These are phyloP conservation scores for Zoysia matrella DNA, from an alignment of 202 grass and related monocot species.

Conservation along the genomic window DNA sequence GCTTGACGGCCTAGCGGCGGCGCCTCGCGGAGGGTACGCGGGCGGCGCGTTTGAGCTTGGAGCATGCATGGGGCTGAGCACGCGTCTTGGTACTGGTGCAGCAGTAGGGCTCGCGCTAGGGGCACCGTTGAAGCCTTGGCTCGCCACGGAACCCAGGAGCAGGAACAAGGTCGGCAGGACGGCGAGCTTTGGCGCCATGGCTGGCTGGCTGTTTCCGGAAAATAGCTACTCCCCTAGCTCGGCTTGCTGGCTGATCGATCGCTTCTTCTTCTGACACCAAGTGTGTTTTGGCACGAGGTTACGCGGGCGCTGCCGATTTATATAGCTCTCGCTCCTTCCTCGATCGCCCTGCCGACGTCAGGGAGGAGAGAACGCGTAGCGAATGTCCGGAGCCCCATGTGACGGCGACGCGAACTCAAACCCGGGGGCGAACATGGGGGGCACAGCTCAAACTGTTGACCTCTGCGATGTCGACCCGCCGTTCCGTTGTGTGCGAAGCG, in stretches of 20 bases:
- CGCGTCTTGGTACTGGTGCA: too few relatives aligned
- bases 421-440: conserved; percentile 16
- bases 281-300: too few relatives aligned
- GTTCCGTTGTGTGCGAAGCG: background rate
- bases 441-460: conserved; percentile 31
- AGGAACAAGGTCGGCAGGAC: background rate
- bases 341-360: too few relatives aligned
- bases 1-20: too few relatives aligned
- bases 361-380: background rate
- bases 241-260: background rate
- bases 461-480: background rate
- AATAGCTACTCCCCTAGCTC: background rate
- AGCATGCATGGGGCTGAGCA: too few relatives aligned
- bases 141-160: background rate
- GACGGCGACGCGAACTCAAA: background rate
- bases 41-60: too few relatives aligned
- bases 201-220: background rate
- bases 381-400: conserved; percentile 21
- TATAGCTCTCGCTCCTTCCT: too few relatives aligned
- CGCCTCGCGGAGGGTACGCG: too few relatives aligned
- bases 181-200: conserved; percentile 14
- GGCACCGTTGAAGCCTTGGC: background rate
- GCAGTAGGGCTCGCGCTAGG: too few relatives aligned
- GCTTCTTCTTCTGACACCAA: background rate
- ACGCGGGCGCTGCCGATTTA: too few relatives aligned